A percentile compares a stretch with the other conserved stretches of the same genome.
phyloP scores from a whole-genome alignment of 2,329 filamentous ascomycete genomes.

The Aspergillus transmontanensis region DNA sequence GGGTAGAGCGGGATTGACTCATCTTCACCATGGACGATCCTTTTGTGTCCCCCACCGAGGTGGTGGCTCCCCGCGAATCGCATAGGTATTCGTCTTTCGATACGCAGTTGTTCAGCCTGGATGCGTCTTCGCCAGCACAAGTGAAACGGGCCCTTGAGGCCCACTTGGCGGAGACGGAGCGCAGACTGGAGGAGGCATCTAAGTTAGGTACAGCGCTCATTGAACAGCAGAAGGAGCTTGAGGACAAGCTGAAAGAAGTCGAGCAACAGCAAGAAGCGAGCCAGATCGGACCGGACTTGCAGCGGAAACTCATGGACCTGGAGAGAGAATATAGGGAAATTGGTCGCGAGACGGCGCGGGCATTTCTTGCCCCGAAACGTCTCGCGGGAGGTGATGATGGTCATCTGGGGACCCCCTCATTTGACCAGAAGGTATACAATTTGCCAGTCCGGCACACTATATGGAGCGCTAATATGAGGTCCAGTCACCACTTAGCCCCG shows the following conservation, averaged over 20 bases:
- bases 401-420: constrained; percentile 46
- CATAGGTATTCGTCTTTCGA: constrained; percentile 85
- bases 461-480: constrained; percentile 3
- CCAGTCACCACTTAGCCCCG: constrained; percentile 71
- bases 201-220: constrained; percentile 85
- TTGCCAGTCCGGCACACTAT: background rate
- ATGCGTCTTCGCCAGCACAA: constrained; percentile 81
- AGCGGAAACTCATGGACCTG: constrained; percentile 78
- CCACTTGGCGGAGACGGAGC: constrained; percentile 89
- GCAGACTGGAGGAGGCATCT: constrained; percentile 86
- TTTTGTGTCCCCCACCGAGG: constrained; percentile 55
- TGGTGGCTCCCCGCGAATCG: constrained; percentile 44
- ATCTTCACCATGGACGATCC: constrained; percentile 54
- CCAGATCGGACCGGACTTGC: constrained; percentile 80
- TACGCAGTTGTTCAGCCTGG: constrained; percentile 74
- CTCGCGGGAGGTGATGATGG: constrained; percentile 70
- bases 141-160: constrained; percentile 87
- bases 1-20: constrained; percentile 19
- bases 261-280: constrained; percentile 74
- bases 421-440: constrained; percentile 49
- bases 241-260: constrained; percentile 80
- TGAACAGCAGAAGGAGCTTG: constrained; percentile 80
- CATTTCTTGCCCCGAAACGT: constrained; percentile 80
- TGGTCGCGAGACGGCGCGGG: constrained; percentile 83
- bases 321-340: constrained; percentile 96